These are phyloP conservation scores for bread wheat (Triticum aestivum) DNA, from an alignment of 176 grass and related monocot genomes.

Conservation along the genomic window IWGSC_CS_RefSeq_v2.1 NC_057812.1:63787946-63788445, in stretches of 20 bases:
- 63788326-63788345: neutral
- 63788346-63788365: neutral
- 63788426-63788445: neutral
- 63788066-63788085: neutral
- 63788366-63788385: neutral
- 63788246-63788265: neutral
- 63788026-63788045: too few species aligned
- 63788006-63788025: too few species aligned
- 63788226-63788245: neutral
- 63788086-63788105: neutral
- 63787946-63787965: too few species aligned
- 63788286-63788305: neutral
- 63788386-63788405: neutral
- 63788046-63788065: too few species aligned
- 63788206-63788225: neutral
- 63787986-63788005: too few species aligned
- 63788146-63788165: slow-evolving; percentile 52
- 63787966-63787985: too few species aligned
- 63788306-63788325: neutral
- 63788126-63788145: slow-evolving; percentile 11
- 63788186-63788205: slow-evolving; percentile 42
- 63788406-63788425: neutral
- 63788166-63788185: slow-evolving; percentile 43
- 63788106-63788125: neutral
- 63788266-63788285: neutral